Evolutionary conservation across 805 yeast species (phyloP), one percentile per base, ranked within the genome.

Genomic region (Cyberlindnera misumaiensis): DNA sequence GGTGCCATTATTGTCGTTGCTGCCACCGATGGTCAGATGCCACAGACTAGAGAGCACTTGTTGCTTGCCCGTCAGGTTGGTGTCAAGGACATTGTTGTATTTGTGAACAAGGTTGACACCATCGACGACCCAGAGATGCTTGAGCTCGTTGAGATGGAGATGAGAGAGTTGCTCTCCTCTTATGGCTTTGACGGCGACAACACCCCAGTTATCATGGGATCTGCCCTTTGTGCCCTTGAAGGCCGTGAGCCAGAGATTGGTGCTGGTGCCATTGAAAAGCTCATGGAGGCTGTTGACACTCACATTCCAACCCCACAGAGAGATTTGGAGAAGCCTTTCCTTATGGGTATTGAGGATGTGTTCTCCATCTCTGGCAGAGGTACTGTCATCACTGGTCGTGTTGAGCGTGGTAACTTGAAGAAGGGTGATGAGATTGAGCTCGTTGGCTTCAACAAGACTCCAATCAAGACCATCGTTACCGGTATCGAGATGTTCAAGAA

Each of bases 401-500:
- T 88, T 54, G 97, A 90, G 76, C 88, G 98, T 73, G 98, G 98
- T 71, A 69, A 80, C 52, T 77, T 93, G 67, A 86, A 86, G 82
- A 89, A 89, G 76, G 97, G 97, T 70, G 97, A 90, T 70, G 97
- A 93, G 74, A 73, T 93, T 56, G 97, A 93, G 75, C 81, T 93
- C 63, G 96, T 93, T 47, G 98, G 98, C 61, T 77, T 73, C 76
- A 80, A 83, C 69, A 79, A 80, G 55, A 77, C 77, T 62, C 90
- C 95, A 51, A 64, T 85, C 66, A 90, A 88, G 80, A 80, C 97
- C 55, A 86, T 83, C 47, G 97, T 89, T 48, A 93, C 98, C 42
- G 97, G 97, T 70, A 87, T 93, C 60, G 98, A 93, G 77, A 90
- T 89, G 97, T 93, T 93, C 81, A 89, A 88, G 80, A 93, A 93